Evolutionary conservation across 192 early-diverging fungal genomes (phyloP), one percentile per base, ranked within the genome.

Genomic region (Nowakowskiella sp.): DNA sequence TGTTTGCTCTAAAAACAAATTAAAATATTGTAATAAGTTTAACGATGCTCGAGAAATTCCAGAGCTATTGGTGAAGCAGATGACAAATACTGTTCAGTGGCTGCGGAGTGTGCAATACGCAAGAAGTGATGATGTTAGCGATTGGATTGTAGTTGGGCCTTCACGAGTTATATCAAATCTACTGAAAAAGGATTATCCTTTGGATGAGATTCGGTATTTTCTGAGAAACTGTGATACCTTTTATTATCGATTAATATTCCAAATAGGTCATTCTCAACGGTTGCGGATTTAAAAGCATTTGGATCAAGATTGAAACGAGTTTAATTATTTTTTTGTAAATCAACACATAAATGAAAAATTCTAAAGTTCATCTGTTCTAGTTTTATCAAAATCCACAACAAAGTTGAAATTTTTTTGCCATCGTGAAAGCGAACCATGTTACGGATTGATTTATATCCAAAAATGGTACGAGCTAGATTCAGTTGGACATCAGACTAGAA

Each of bases 1-100:
- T 31, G 23, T 25, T 3, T 32, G 9, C 3, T 2, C 19, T 7
- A 25, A 24, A 24, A 7, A 29, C 19, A 8, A 23, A 29, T 51
- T 44, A 23, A 44, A 6, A 9, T 6, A 19, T 13, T 16, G 29
- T 4, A 28, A 3, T 2, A 27, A 72, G 72, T 71, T 70, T 65
- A 67, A 61, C 57, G 71, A 53, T 29, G 73, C 73, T 0, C 62
- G 60, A 6, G 80, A 85, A 8, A 87, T 90, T 32, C 76, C 80
- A 29, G 58, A 63, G 9, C 64, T 87, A 28, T 67, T 97, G 19
- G 82, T 82, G 3, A 59, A 70, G 50, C 91, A 94, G 60, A 85
- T 92, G 3, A 87, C 85, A 49, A 70, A 80, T 7, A 88, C 92
- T 1, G 88, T 94, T 7, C 81, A 90, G 47, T 97, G 94, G 94